Conservation (phyloP, 345 rosid species). For the Raphanus sativus region DNA sequence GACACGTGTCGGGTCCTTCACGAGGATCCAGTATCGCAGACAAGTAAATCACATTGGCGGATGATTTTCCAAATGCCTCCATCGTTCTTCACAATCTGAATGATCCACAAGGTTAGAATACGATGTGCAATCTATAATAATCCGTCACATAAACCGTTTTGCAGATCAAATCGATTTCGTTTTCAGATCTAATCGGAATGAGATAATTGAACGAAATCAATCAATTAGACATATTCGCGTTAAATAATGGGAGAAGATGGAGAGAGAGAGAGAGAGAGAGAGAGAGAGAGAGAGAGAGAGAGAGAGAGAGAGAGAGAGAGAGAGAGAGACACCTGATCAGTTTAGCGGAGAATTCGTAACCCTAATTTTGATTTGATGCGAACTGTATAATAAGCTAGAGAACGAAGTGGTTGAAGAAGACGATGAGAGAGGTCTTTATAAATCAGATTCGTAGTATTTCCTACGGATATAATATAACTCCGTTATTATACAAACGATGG, state of each 20-base stretch:
- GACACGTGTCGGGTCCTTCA: constrained; percentile 57
- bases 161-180: constrained; percentile 4
- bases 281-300: no score
- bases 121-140: background rate
- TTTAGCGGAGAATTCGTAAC: background rate
- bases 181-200: background rate
- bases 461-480: background rate
- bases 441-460: background rate
- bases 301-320: no score
- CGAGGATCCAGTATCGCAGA: constrained; percentile 62
- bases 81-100: constrained; percentile 39
- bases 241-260: background rate
- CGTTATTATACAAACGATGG: constrained; percentile 1
- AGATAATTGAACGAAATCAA: background rate
- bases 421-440: constrained; percentile 14
- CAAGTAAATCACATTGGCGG: constrained; percentile 78
- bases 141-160: no score
- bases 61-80: constrained; percentile 80
- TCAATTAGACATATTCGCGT: background rate
- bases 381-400: no score
- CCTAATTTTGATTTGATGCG: constrained; percentile 15
- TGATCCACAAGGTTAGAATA: background rate
- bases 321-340: background rate
- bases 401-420: constrained; percentile 9
- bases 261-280: no score